These are phyloP conservation scores for Mycosphaerelloides madeirae DNA, from an alignment of 2,329 filamentous ascomycete species.

Conservation along the genomic window DNA sequence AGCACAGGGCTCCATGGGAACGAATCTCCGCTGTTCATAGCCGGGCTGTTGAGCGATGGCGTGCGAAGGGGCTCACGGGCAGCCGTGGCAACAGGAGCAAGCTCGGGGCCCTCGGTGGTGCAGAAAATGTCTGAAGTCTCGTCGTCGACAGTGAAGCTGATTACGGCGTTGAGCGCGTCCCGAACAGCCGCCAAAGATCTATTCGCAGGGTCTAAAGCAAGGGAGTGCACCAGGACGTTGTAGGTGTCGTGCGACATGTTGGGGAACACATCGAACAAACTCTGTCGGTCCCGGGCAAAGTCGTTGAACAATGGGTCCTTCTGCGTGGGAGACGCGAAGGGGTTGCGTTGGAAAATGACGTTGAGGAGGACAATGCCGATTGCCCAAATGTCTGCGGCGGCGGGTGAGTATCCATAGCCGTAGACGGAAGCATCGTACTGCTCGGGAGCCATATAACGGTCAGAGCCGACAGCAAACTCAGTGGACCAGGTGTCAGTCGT, in stretches of 20 bases:
- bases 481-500: conserved; percentile 86
- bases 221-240: conserved; percentile 83
- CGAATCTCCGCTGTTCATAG: conserved; percentile 65
- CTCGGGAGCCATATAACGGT: conserved; percentile 98
- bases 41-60: conserved; percentile 85
- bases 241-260: conserved; percentile 98
- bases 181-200: conserved; percentile 75
- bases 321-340: conserved; percentile 84
- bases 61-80: conserved; percentile 94
- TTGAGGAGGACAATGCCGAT: conserved; percentile 96
- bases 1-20: conserved; percentile 96
- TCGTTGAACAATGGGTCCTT: conserved; percentile 91
- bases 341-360: conserved; percentile 93
- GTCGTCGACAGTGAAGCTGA: conserved; percentile 91
- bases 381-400: conserved; percentile 93
- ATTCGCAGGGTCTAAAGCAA: conserved; percentile 86
- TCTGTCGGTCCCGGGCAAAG: conserved; percentile 89
- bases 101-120: conserved; percentile 63
- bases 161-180: conserved; percentile 69
- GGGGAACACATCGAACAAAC: conserved; percentile 94
- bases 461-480: conserved; percentile 90
- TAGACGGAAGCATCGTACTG: conserved; percentile 85
- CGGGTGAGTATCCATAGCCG: conserved; percentile 74
- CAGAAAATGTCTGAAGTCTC: conserved; percentile 93
- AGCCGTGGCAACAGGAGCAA: conserved; percentile 66